A percentile compares a stretch with the other conserved stretches of the same genome.
These are phyloP conservation scores for Mrakia hoshinonis DNA, from an alignment of 768 basidiomycete genomes.

Conservation along the genomic window DNA sequence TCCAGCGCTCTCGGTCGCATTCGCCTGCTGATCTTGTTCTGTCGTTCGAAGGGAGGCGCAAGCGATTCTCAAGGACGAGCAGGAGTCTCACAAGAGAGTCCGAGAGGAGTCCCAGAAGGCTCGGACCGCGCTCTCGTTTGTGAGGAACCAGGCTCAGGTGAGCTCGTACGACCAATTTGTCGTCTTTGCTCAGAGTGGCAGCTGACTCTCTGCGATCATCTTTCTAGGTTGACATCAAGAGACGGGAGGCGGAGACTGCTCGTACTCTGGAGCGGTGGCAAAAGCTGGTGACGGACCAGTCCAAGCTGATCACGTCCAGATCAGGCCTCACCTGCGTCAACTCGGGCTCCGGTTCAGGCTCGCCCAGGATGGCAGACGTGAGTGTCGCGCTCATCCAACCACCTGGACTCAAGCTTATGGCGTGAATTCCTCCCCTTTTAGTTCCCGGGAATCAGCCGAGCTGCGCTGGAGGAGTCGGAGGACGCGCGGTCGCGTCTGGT, in stretches of 20 bases:
- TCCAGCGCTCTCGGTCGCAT: neutral
- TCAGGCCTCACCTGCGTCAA: slow-evolving; percentile 49
- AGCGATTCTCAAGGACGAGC: slow-evolving; percentile 30
- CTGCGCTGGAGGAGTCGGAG: slow-evolving; percentile 66
- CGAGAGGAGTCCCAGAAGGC: slow-evolving; percentile 31
- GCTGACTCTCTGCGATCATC: neutral
- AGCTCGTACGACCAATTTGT: neutral
- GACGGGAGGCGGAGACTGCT: slow-evolving; percentile 71
- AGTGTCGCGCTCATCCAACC: neutral
- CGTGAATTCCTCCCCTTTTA: neutral
- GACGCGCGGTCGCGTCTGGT: slow-evolving; percentile 53
- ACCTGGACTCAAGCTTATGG: neutral
- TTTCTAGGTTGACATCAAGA: slow-evolving; percentile 62
- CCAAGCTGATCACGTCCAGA: slow-evolving; percentile 48
- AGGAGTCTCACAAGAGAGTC: slow-evolving; percentile 29
- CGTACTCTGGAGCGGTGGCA: slow-evolving; percentile 65
- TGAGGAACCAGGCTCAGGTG: slow-evolving; percentile 33
- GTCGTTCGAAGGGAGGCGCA: slow-evolving; percentile 15
- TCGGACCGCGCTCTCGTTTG: slow-evolving; percentile 30
- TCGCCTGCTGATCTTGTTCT: neutral
- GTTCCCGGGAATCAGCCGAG: slow-evolving; percentile 11
- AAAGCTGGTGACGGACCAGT: slow-evolving; percentile 60
- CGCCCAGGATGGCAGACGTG: slow-evolving; percentile 19
- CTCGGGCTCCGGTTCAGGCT: slow-evolving; percentile 8
- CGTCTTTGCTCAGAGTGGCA: neutral